phyloP scores from a whole-genome alignment of 331 rosid species.

The Malus hybrid region DNA sequence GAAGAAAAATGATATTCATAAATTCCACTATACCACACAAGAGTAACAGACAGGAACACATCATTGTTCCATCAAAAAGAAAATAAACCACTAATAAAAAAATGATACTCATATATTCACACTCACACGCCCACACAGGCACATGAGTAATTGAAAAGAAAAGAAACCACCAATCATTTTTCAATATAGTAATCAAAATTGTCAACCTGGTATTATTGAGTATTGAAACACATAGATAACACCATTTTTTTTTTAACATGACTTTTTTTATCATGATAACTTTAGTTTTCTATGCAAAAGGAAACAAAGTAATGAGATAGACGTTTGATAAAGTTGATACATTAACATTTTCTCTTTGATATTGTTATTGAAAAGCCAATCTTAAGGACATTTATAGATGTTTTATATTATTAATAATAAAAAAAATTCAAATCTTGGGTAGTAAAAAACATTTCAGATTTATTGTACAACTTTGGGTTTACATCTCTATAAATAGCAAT shows the following conservation, averaged over 20 bases:
- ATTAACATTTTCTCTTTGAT: neutral
- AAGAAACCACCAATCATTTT: neutral
- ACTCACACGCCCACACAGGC: too few species aligned
- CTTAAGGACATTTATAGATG: neutral
- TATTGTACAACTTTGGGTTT: neutral
- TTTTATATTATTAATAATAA: neutral
- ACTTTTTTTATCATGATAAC: neutral
- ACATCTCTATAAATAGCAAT: neutral
- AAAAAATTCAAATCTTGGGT: neutral
- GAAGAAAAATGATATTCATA: neutral
- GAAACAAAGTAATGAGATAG: too few species aligned
- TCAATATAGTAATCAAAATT: neutral
- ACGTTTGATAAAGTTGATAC: neutral
- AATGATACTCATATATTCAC: neutral
- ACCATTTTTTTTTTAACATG: neutral
- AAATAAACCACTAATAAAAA: too few species aligned
- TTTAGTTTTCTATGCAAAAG: neutral
- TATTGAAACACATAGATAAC: neutral
- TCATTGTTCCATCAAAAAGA: neutral
- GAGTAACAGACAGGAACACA: neutral
- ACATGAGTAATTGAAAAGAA: neutral
- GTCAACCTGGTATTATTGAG: neutral
- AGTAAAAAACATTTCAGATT: neutral
- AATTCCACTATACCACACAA: neutral
- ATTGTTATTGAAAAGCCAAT: neutral